These are phyloP conservation scores for Vanrija pseudolonga DNA, from an alignment of 1,284 basidiomycete species.

Conservation along the genomic window DNA sequence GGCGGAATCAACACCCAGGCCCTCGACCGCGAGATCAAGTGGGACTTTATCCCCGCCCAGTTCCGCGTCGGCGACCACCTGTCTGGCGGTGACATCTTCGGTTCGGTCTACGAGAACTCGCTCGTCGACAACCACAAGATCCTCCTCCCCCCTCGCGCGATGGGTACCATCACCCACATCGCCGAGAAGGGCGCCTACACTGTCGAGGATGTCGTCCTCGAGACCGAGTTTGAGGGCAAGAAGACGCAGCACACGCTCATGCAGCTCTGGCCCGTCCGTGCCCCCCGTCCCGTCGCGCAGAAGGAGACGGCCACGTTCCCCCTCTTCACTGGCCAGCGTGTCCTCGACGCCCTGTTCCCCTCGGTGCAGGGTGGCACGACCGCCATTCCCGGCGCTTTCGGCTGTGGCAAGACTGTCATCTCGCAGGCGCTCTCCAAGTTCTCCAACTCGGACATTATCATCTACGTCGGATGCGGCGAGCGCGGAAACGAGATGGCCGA, in stretches of 20 bases:
- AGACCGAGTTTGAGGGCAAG: constrained; percentile 97
- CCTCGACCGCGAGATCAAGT: constrained; percentile 79
- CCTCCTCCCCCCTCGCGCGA: constrained; percentile 87
- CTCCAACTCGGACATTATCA: constrained; percentile 99
- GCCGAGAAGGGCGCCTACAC: constrained; percentile 93
- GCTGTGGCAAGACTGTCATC: constrained; percentile 96
- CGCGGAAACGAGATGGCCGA: constrained; percentile 76
- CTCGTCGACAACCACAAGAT: constrained; percentile 95
- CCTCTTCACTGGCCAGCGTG: constrained; percentile 92
- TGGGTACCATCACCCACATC: constrained; percentile 90
- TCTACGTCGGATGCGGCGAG: constrained; percentile 79
- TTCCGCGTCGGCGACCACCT: constrained; percentile 94
- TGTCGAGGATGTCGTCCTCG: constrained; percentile 91
- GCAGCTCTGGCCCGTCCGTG: constrained; percentile 98
- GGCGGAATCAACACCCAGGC: constrained; percentile 97
- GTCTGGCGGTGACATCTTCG: constrained; percentile 94
- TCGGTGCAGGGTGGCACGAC: constrained; percentile 99
- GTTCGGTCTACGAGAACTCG: constrained; percentile 94
- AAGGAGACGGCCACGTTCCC: constrained; percentile 93
- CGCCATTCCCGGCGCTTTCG: constrained; percentile 98
- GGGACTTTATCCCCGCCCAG: constrained; percentile 90
- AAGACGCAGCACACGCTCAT: constrained; percentile 91
- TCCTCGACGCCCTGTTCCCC: constrained; percentile 96
- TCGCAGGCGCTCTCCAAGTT: constrained; percentile 96
- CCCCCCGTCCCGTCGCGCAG: constrained; percentile 89